These are phyloP conservation scores for Penicillium paxilli DNA, from an alignment of 495 filamentous ascomycete genomes.

Conservation along the genomic window DNA sequence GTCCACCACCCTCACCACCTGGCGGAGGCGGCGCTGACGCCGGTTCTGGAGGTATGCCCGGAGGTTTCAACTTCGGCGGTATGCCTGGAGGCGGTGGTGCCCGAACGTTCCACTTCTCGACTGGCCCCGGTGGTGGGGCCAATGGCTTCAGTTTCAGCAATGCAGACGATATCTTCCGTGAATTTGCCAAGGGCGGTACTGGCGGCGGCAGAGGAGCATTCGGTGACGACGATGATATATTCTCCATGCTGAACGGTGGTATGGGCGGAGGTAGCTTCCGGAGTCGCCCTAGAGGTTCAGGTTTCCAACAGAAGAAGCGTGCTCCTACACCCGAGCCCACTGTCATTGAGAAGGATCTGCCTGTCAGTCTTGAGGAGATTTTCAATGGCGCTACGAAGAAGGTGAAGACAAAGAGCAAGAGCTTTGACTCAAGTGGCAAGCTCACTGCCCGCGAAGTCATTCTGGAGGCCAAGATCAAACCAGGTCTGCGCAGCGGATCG, in stretches of 20 bases:
- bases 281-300: slow-evolving; percentile 35
- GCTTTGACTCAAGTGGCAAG: slow-evolving; percentile 81
- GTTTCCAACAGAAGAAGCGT: slow-evolving; percentile 42
- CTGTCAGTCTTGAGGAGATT: slow-evolving; percentile 82
- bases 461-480: slow-evolving; percentile 90
- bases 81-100: slow-evolving; percentile 58
- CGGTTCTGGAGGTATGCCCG: slow-evolving; percentile 59
- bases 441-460: slow-evolving; percentile 84
- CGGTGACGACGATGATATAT: slow-evolving; percentile 54
- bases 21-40: slow-evolving; percentile 47
- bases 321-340: slow-evolving; percentile 81
- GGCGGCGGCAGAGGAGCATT: slow-evolving; percentile 50
- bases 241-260: slow-evolving; percentile 45
- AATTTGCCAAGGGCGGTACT: slow-evolving; percentile 64
- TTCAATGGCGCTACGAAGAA: slow-evolving; percentile 86
- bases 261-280: slow-evolving; percentile 41
- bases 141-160: slow-evolving; percentile 76
- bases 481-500: slow-evolving; percentile 89
- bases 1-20: slow-evolving; percentile 64
- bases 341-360: slow-evolving; percentile 80
- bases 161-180: slow-evolving; percentile 79
- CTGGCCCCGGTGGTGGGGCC: slow-evolving; percentile 50
- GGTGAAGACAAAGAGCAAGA: slow-evolving; percentile 96
- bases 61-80: slow-evolving; percentile 53
- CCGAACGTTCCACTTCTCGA: slow-evolving; percentile 75